Percentiles rank a stretch among this genome's conserved stretches.
These are phyloP conservation scores for Diaporthe vexans DNA, from an alignment of 2,329 filamentous ascomycete species.

Conservation along the genomic window DNA sequence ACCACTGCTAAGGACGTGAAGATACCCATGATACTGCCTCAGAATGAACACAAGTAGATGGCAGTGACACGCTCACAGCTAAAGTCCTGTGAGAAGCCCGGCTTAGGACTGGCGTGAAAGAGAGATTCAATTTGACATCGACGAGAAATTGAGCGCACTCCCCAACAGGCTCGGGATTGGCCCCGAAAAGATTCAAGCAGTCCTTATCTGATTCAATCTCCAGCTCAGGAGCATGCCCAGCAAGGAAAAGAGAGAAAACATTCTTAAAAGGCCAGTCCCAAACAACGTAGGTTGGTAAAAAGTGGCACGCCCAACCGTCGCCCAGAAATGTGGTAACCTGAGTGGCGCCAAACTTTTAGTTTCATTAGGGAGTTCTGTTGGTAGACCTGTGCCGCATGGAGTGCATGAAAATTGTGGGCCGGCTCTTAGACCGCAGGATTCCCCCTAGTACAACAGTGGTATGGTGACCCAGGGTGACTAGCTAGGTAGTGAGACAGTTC, in stretches of 20 bases:
- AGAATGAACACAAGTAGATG: background rate
- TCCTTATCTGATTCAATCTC: background rate
- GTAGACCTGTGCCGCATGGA: background rate
- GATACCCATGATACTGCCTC: background rate
- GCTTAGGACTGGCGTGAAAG: background rate
- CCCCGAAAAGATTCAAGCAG: background rate
- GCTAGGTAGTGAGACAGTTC: background rate
- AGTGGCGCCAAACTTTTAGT: background rate
- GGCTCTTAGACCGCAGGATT: background rate
- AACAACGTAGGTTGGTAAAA: background rate
- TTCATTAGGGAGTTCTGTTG: background rate
- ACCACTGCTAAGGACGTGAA: background rate
- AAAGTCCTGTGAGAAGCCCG: background rate
- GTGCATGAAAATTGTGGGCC: background rate
- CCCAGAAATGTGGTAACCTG: background rate
- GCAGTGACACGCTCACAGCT: background rate
- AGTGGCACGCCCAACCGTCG: background rate
- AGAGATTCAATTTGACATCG: background rate
- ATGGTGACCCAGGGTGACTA: background rate
- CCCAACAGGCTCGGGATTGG: background rate
- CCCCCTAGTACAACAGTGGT: background rate
- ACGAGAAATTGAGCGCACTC: background rate
- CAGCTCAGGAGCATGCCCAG: background rate
- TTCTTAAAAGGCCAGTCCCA: background rate
- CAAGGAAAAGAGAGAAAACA: background rate